These are phyloP conservation scores for Trichothecium roseum DNA, from an alignment of 2,329 filamentous ascomycete genomes.

Conservation along the genomic window DNA sequence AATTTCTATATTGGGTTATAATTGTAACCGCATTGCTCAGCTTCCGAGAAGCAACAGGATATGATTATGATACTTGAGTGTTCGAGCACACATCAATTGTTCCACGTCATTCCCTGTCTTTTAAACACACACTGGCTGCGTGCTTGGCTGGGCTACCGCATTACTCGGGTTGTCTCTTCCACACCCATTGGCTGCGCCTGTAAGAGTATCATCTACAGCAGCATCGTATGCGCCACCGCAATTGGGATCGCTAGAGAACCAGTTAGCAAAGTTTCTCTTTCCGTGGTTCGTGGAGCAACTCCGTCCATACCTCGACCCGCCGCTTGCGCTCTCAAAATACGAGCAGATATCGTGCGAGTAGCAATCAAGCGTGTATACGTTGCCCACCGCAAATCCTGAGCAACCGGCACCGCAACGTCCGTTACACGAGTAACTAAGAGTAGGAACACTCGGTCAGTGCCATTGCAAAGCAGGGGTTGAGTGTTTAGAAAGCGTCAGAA, in stretches of 20 bases:
- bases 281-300: neutral
- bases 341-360: slow-evolving; percentile 41
- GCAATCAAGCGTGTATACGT: slow-evolving; percentile 39
- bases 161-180: slow-evolving; percentile 23
- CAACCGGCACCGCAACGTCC: slow-evolving; percentile 37
- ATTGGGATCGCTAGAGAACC: slow-evolving; percentile 28
- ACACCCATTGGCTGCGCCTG: slow-evolving; percentile 23
- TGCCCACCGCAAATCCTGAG: slow-evolving; percentile 29
- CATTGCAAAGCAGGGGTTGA: neutral
- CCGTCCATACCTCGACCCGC: slow-evolving; percentile 28
- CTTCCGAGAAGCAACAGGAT: too few relatives aligned
- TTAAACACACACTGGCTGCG: slow-evolving; percentile 14
- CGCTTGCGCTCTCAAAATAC: slow-evolving; percentile 37
- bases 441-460: too few relatives aligned
- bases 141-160: slow-evolving; percentile 14
- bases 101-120: neutral
- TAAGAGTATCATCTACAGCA: slow-evolving; percentile 30
- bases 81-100: too few relatives aligned
- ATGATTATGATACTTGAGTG: too few relatives aligned
- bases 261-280: slow-evolving; percentile 4
- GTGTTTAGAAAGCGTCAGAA: slow-evolving; percentile 1
- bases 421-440: slow-evolving; percentile 39
- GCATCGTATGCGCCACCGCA: slow-evolving; percentile 32
- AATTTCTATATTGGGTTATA: too few relatives aligned
- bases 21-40: too few relatives aligned